These are phyloP conservation scores for Eremothecium sinecaudum DNA, from an alignment of 1,139 yeast genomes.

Conservation along the genomic window DNA sequence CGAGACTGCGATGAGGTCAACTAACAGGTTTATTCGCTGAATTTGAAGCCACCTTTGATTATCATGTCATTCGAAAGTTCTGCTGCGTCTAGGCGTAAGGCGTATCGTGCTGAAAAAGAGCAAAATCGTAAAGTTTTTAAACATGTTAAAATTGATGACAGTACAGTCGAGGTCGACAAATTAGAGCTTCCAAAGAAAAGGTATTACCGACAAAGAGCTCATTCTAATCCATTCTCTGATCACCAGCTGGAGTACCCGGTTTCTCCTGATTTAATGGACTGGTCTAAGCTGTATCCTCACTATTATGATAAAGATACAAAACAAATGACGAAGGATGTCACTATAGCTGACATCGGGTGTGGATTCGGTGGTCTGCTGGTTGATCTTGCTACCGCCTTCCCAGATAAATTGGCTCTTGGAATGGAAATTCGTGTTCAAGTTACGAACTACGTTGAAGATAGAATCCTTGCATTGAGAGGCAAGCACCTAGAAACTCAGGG, in stretches of 20 bases:
- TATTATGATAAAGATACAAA: conserved; percentile 37
- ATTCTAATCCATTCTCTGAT: conserved; percentile 94
- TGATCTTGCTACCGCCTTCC: conserved; percentile 69
- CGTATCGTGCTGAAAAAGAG: conserved; percentile 29
- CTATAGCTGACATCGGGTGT: conserved; percentile 94
- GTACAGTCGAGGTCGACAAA: conserved; percentile 13
- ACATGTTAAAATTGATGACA: conserved; percentile 31
- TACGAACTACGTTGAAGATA: conserved; percentile 91
- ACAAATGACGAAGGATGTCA: conserved; percentile 49
- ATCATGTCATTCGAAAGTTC: not conserved
- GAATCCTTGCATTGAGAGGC: conserved; percentile 74
- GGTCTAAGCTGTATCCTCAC: conserved; percentile 69
- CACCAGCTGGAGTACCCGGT: conserved; percentile 84
- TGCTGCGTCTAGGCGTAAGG: conserved; percentile 22
- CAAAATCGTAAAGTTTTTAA: conserved; percentile 34
- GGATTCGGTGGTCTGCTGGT: conserved; percentile 92
- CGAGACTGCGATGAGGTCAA: no score
- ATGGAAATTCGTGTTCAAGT: conserved; percentile 98
- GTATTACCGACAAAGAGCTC: conserved; percentile 93
- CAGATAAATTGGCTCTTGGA: conserved; percentile 68
- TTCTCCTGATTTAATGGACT: conserved; percentile 75
- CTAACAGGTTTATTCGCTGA: no score
- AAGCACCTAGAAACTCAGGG: conserved; percentile 30
- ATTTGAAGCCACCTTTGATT: not conserved
- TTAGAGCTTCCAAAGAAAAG: conserved; percentile 59